Conservation (phyloP, 148 eudicot genomes). For the Linanthus parryae region DNA sequence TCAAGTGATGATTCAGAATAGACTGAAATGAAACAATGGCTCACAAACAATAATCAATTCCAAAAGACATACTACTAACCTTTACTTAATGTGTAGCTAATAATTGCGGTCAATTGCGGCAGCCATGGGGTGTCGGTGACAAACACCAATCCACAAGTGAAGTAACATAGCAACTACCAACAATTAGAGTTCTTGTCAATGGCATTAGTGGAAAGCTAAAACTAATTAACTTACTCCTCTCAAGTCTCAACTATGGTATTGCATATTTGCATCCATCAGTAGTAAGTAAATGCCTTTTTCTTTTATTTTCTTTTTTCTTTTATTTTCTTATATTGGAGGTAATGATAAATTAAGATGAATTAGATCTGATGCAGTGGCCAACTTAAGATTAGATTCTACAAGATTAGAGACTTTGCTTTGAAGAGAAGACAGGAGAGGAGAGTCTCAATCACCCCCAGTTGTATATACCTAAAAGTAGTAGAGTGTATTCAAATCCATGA, state of each 20-base stretch:
- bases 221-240: constrained; percentile 14
- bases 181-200: no score
- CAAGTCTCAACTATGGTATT: constrained; percentile 4
- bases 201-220: no score
- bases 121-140: constrained; percentile 15
- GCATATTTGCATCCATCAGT: not conserved
- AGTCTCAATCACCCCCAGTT: constrained; percentile 37
- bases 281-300: no score
- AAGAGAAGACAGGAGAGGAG: constrained; percentile 57
- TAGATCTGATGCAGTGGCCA: no score
- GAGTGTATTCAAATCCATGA: constrained; percentile 25
- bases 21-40: constrained; percentile 14
- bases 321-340: constrained; percentile 26
- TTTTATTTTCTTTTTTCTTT: no score
- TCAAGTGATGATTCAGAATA: constrained; percentile 26
- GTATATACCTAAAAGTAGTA: constrained; percentile 10
- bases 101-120: constrained; percentile 8
- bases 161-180: no score
- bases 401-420: constrained; percentile 54
- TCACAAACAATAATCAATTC: no score
- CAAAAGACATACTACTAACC: no score
- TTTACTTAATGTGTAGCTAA: not conserved
- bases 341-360: constrained; percentile 19
- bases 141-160: no score
- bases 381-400: no score